Evolutionary conservation across 139 green algal genomes (phyloP), one percentile per base, ranked within the genome.

Genomic region (Picochlorum sp.): DNA sequence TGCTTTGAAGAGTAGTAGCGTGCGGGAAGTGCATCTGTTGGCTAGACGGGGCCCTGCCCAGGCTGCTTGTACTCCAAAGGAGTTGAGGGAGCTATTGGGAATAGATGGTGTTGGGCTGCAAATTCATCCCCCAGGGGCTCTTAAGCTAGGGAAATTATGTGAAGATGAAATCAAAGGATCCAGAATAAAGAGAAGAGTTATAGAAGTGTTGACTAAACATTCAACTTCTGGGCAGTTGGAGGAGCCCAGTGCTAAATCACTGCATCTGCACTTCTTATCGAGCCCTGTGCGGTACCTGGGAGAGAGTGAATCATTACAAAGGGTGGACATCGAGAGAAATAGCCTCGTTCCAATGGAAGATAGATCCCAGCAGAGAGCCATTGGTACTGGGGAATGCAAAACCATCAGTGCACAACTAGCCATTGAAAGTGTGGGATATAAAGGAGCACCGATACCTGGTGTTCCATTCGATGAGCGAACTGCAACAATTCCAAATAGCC

Each of bases 61-160:
- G 74, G 91, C 86, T 7, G 83, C 86, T 20, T 95, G 89, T 74
- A 97, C 92, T 0, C 69, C 90, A 26, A 97, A 96, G 61, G 93
- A 99, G 77, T 81, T 99, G 14, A 83, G 90, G 20, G 93, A 99
- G 72, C 28, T 98, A 31, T 72, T 96, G 13, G 64, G 22, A 4
- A 47, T 90, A 59, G 28, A 59, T 10, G 63, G 63, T 30, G 49
- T 89, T n/a, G 25, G 39, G 4, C 51, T 81, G n/a, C 6, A 33
- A 35, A 28, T 85, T 4, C 18, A 58, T 29, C 28, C 50, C 7
- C 24, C 51, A 10, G 55, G 22, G 6, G 53, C 55, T 6, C 57
- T 82, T 20, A 39, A 50, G 28, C 37, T 84, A 2, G 73, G 45
- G n/a, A 45, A 57, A 1, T 69, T 35, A 14, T 73, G 82, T 57